phyloP scores from a whole-genome alignment of 2,329 filamentous ascomycete genomes.

The Talaromyces sp. region DNA sequence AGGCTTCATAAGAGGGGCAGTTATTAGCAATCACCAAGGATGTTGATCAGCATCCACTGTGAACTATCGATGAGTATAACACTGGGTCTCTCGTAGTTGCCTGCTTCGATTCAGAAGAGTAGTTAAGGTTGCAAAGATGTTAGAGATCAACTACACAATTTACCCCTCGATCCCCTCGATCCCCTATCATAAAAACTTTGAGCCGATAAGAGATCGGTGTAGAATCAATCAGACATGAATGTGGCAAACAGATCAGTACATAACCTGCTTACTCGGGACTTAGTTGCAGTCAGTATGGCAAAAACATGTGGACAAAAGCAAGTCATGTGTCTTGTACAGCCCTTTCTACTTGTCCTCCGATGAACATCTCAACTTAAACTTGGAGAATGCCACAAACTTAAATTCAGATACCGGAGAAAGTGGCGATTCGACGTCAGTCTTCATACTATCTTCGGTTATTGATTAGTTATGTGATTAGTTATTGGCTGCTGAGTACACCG shows the following conservation, averaged over 20 bases:
- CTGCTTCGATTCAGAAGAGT: too few relatives aligned
- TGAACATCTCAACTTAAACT: not conserved
- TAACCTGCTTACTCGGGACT: not conserved
- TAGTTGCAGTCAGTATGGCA: not conserved
- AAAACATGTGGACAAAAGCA: not conserved
- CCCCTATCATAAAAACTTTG: not conserved
- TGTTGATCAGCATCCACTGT: too few relatives aligned
- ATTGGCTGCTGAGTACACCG: not conserved
- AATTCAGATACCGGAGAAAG: not conserved
- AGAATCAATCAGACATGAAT: not conserved
- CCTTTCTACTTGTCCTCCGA: not conserved
- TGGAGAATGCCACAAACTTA: not conserved
- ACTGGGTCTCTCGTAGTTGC: too few relatives aligned
- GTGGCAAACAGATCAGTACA: not conserved
- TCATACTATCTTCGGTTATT: not conserved
- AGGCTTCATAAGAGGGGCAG: not conserved
- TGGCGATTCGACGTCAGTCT: not conserved
- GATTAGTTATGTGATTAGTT: too few relatives aligned
- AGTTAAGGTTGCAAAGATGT: too few relatives aligned
- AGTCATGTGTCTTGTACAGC: not conserved
- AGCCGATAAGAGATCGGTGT: not conserved
- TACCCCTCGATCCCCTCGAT: constrained; percentile 3
- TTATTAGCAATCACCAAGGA: not conserved
- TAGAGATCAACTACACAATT: too few relatives aligned
- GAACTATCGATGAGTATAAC: too few relatives aligned